A percentile compares a stretch with the other conserved stretches of the same genome.
These are phyloP conservation scores for Pestalotiopsis sp. DNA, from an alignment of 2,329 filamentous ascomycete species.

Conservation along the genomic window DNA sequence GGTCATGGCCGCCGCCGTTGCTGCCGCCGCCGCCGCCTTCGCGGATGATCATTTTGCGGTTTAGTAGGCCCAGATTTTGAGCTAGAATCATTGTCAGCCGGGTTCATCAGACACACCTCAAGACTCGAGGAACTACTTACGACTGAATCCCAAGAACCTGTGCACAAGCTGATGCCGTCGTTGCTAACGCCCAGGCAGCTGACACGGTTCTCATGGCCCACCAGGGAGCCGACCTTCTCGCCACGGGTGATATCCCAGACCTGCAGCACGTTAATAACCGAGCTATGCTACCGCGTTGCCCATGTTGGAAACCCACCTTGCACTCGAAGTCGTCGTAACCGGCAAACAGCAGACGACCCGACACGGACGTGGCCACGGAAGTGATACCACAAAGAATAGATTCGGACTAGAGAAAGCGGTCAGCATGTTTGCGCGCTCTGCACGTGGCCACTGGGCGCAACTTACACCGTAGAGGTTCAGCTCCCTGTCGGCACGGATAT, in stretches of 20 bases:
- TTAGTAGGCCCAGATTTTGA: slow-evolving; percentile 88
- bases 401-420: slow-evolving; percentile 69
- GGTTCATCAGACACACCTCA: slow-evolving; percentile 52
- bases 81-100: slow-evolving; percentile 51
- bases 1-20: slow-evolving; percentile 14
- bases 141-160: slow-evolving; percentile 98
- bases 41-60: slow-evolving; percentile 13
- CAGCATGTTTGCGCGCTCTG: slow-evolving; percentile 21
- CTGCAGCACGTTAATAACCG: slow-evolving; percentile 45
- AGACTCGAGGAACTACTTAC: slow-evolving; percentile 60
- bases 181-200: slow-evolving; percentile 99
- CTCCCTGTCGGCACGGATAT: slow-evolving; percentile 91
- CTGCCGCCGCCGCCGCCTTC: neutral
- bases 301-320: slow-evolving; percentile 71
- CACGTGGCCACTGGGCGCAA: slow-evolving; percentile 19
- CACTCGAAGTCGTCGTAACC: slow-evolving; percentile 99
- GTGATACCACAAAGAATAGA: slow-evolving; percentile 98
- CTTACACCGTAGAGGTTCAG: slow-evolving; percentile 70
- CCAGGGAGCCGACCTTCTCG: slow-evolving; percentile 94
- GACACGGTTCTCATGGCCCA: slow-evolving; percentile 97
- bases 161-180: slow-evolving; percentile 98
- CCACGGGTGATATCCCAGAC: slow-evolving; percentile 98
- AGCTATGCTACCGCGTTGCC: neutral
- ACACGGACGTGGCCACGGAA: slow-evolving; percentile 96
- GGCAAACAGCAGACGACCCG: slow-evolving; percentile 90